These are phyloP conservation scores for Debaryomyces coudertii DNA, from an alignment of 1,139 yeast genomes.

Conservation along the genomic window DNA sequence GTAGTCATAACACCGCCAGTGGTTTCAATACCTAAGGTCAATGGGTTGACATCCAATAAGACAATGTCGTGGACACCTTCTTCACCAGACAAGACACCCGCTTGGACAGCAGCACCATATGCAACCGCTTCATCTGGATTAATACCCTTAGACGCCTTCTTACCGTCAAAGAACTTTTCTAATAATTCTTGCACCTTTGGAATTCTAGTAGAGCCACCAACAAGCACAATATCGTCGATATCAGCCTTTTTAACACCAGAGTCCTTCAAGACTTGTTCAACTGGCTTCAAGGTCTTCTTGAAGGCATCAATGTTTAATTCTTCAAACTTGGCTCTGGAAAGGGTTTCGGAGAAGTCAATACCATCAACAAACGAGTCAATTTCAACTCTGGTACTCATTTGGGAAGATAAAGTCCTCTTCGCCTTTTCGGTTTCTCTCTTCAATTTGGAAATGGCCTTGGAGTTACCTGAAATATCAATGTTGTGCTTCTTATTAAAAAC, in stretches of 20 bases:
- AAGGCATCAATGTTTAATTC: slow-evolving; percentile 86
- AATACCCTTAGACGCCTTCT: slow-evolving; percentile 93
- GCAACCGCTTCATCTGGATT: slow-evolving; percentile 82
- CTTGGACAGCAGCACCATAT: slow-evolving; percentile 70
- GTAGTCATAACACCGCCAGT: slow-evolving; percentile 55
- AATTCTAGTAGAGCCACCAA: slow-evolving; percentile 98
- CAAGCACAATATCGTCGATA: slow-evolving; percentile 89
- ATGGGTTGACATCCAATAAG: slow-evolving; percentile 52
- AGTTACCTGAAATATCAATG: slow-evolving; percentile 72
- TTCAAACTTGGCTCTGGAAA: slow-evolving; percentile 94
- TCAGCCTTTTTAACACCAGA: slow-evolving; percentile 82
- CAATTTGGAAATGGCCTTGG: slow-evolving; percentile 83
- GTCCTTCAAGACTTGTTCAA: slow-evolving; percentile 88
- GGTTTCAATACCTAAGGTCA: slow-evolving; percentile 54
- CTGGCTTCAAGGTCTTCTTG: slow-evolving; percentile 90
- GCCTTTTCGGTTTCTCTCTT: slow-evolving; percentile 98
- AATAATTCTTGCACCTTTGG: slow-evolving; percentile 94
- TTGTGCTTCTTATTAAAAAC: slow-evolving; percentile 87
- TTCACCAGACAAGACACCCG: slow-evolving; percentile 88
- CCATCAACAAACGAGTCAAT: slow-evolving; percentile 96
- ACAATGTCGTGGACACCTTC: slow-evolving; percentile 54
- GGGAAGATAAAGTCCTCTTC: slow-evolving; percentile 90
- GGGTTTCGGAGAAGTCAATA: slow-evolving; percentile 88
- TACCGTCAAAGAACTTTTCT: slow-evolving; percentile 86
- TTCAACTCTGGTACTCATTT: slow-evolving; percentile 87